Conservation (phyloP, 176 grass and related monocot genomes). For the Avena sativa region DNA sequence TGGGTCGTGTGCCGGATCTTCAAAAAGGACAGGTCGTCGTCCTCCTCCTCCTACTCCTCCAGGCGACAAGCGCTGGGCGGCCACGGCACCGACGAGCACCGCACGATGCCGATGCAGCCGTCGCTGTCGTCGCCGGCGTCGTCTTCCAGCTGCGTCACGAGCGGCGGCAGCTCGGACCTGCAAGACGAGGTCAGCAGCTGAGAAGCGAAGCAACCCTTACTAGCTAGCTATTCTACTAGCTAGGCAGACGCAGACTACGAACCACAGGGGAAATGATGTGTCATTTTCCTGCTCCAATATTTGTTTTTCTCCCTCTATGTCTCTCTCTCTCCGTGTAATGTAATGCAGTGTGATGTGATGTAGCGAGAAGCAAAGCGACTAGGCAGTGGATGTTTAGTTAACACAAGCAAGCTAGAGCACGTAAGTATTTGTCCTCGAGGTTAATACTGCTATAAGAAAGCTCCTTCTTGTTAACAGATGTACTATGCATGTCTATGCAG, state of each 20-base stretch:
- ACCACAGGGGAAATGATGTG: conserved; percentile 21
- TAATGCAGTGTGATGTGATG: conserved; percentile 48
- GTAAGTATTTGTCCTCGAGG: not conserved
- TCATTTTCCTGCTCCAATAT: conserved; percentile 28
- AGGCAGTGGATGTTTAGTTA: conserved; percentile 38
- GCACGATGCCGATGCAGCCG: not conserved
- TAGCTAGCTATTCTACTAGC: conserved; percentile 27
- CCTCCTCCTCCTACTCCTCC: conserved; percentile 13
- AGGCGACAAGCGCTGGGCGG: not conserved
- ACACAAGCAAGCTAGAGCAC: conserved; percentile 23
- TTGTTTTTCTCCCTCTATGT: not conserved
- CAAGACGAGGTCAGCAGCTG: conserved; percentile 69
- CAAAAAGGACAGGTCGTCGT: conserved; percentile 41
- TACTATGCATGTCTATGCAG: not conserved
- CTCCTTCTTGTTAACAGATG: conserved; percentile 23
- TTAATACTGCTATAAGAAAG: conserved; percentile 24
- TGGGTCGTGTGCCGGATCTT: conserved; percentile 90
- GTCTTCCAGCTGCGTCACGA: conserved; percentile 70
- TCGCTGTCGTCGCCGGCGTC: conserved; percentile 37
- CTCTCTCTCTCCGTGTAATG: conserved; percentile 9
- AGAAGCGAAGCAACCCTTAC: not conserved
- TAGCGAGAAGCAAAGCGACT: conserved; percentile 33
- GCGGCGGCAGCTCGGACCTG: conserved; percentile 40
- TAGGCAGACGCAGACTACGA: conserved; percentile 30
- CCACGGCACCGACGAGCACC: not conserved